A percentile compares a stretch with the other conserved stretches of the same genome.
Conservation (phyloP, 164 flowering plant genomes). For the Taxillus chinensis region DNA sequence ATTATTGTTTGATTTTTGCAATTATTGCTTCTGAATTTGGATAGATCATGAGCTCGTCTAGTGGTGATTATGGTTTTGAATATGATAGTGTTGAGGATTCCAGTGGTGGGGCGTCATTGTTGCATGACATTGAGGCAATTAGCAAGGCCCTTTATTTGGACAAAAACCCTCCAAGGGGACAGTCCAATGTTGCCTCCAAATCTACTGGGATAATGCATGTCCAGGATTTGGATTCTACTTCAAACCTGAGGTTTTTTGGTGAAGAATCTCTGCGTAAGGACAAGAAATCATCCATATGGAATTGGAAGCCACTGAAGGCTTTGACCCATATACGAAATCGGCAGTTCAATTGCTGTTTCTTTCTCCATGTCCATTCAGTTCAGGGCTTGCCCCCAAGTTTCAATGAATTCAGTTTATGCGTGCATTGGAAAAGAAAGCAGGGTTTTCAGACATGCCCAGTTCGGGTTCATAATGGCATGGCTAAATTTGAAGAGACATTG, state of each 20-base stretch:
- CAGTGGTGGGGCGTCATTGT: constrained; percentile 20
- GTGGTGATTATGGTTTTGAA: constrained; percentile 9
- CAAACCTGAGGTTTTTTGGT: neutral
- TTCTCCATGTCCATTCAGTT: constrained; percentile 62
- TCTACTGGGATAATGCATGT: constrained; percentile 19
- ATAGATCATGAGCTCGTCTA: constrained; percentile 19
- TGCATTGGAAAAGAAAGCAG: constrained; percentile 37
- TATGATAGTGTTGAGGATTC: constrained; percentile 13
- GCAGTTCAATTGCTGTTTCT: constrained; percentile 56
- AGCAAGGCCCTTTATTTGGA: constrained; percentile 44
- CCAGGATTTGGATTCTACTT: constrained; percentile 11
- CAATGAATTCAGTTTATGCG: constrained; percentile 21
- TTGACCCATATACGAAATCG: constrained; percentile 47
- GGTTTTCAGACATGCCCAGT: constrained; percentile 16
- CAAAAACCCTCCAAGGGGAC: constrained; percentile 17
- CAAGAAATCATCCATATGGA: constrained; percentile 59
- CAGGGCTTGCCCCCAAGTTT: constrained; percentile 52
- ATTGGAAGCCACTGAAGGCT: constrained; percentile 74
- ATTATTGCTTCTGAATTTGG: neutral
- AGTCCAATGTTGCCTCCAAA: constrained; percentile 12
- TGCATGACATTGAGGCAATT: constrained; percentile 47
- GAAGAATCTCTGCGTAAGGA: constrained; percentile 28
- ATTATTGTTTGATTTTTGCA: neutral
- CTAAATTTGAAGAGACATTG: constrained; percentile 32
- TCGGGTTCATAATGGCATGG: constrained; percentile 19